These are phyloP conservation scores for Barnettozyma pratensis DNA, from an alignment of 805 yeast species.

Conservation along the genomic window DNA sequence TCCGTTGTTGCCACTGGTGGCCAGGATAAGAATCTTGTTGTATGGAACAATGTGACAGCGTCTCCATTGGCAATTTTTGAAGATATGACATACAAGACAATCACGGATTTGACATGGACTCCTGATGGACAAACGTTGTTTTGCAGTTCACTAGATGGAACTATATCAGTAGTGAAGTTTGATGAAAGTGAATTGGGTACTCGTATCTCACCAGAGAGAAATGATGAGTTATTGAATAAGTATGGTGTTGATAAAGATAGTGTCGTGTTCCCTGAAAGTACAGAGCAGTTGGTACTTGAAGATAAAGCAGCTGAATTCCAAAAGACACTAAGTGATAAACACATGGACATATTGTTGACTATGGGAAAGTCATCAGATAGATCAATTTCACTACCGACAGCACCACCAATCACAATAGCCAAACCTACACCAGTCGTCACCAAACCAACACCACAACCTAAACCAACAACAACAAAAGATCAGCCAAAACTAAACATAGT, in stretches of 20 bases:
- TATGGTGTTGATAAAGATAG: slow-evolving; percentile 89
- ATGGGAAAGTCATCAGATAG: slow-evolving; percentile 13
- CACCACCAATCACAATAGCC: slow-evolving; percentile 1
- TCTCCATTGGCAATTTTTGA: slow-evolving; percentile 77
- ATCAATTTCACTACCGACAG: slow-evolving; percentile 2
- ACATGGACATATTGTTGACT: slow-evolving; percentile 40
- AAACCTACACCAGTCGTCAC: background rate
- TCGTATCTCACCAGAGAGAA: slow-evolving; percentile 57
- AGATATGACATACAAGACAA: slow-evolving; percentile 69
- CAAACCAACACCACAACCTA: background rate
- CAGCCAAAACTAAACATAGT: slow-evolving; percentile 36
- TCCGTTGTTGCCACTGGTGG: slow-evolving; percentile 94
- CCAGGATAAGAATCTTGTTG: slow-evolving; percentile 81
- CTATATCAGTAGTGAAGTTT: slow-evolving; percentile 63
- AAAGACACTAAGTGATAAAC: slow-evolving; percentile 26
- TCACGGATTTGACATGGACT: slow-evolving; percentile 88
- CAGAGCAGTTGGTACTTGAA: slow-evolving; percentile 70
- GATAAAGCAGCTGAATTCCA: slow-evolving; percentile 45
- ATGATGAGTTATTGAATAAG: slow-evolving; percentile 65
- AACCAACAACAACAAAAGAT: slow-evolving; percentile 20
- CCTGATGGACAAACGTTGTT: slow-evolving; percentile 74
- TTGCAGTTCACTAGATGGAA: slow-evolving; percentile 79
- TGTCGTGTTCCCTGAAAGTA: slow-evolving; percentile 80
- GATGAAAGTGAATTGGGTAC: slow-evolving; percentile 59
- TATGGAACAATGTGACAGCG: slow-evolving; percentile 79